Evolutionary conservation across 495 filamentous ascomycete species (phyloP).

Genomic region (Trichoderma asperelloides): DNA sequence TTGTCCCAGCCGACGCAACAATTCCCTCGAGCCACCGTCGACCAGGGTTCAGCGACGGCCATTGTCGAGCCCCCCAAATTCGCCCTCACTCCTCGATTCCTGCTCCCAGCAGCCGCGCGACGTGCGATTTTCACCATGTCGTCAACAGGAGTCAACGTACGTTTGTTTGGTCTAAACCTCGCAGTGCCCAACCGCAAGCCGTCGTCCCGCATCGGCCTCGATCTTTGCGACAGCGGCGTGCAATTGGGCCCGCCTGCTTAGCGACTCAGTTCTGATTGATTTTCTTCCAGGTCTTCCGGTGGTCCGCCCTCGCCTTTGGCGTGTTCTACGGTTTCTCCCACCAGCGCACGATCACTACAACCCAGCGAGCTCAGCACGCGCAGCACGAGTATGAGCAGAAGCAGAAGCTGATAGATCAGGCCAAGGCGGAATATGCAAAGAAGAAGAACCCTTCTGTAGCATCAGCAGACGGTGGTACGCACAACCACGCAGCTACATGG

Average conservation of each 20-base stretch:
- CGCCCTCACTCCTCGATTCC: constrained; percentile 11
- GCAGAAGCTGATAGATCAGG: constrained; percentile 76
- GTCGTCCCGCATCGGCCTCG: constrained; percentile 9
- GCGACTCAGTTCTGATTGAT: constrained; percentile 15
- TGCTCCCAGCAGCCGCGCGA: constrained; percentile 12
- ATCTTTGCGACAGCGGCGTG: not conserved
- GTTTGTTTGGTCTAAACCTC: constrained; percentile 17
- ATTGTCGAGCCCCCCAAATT: constrained; percentile 12
- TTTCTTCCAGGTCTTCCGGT: constrained; percentile 74
- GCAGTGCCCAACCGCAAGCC: constrained; percentile 8
- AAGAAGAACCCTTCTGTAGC: constrained; percentile 52
- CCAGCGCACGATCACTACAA: constrained; percentile 63
- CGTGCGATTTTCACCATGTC: constrained; percentile 32
- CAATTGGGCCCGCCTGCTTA: not conserved
- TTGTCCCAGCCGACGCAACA: constrained; percentile 17
- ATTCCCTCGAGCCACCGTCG: constrained; percentile 15
- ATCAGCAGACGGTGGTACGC: constrained; percentile 52
- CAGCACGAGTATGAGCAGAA: constrained; percentile 81
- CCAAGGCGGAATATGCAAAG: constrained; percentile 82
- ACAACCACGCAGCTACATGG: not conserved
- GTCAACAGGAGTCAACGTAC: constrained; percentile 56
- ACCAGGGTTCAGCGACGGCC: constrained; percentile 21
- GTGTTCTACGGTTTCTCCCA: constrained; percentile 88
- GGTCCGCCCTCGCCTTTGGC: constrained; percentile 78
- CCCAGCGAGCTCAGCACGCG: constrained; percentile 54